These are phyloP conservation scores for Dryadomyces quercus-mongolicae DNA, from an alignment of 2,329 filamentous ascomycete genomes.

Conservation along the genomic window DNA sequence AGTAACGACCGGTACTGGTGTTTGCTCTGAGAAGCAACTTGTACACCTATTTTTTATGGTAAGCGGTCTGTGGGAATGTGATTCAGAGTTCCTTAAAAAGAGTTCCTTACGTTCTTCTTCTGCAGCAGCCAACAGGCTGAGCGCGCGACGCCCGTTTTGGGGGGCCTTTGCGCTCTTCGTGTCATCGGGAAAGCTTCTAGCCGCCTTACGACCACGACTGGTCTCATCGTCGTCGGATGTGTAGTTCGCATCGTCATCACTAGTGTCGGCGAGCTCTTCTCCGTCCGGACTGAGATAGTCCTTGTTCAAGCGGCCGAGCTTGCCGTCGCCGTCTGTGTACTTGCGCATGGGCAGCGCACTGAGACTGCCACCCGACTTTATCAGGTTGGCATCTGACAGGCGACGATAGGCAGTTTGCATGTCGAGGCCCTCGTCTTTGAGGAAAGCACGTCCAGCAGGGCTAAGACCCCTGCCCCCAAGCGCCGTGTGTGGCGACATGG, in stretches of 20 bases:
- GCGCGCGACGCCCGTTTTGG: constrained; percentile 28
- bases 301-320: constrained; percentile 50
- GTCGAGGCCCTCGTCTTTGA: constrained; percentile 53
- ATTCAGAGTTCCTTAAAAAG: too few species aligned
- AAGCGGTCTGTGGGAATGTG: neutral
- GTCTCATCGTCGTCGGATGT: constrained; percentile 46
- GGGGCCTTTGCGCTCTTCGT: constrained; percentile 12
- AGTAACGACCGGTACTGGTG: constrained; percentile 53
- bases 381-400: constrained; percentile 59
- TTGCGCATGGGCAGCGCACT: constrained; percentile 45
- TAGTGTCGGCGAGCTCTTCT: constrained; percentile 51
- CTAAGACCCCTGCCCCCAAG: constrained; percentile 22
- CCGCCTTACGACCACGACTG: constrained; percentile 42
- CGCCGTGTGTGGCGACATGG: constrained; percentile 31
- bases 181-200: constrained; percentile 30
- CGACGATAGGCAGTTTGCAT: constrained; percentile 58
- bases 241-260: constrained; percentile 48
- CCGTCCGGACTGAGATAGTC: constrained; percentile 55
- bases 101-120: constrained; percentile 62
- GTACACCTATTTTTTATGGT: constrained; percentile 40
- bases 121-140: constrained; percentile 58
- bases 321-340: constrained; percentile 23
- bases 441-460: constrained; percentile 27
- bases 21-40: constrained; percentile 37
- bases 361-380: constrained; percentile 50